Evolutionary conservation across 2,329 filamentous ascomycete species (phyloP), one percentile per base, ranked within the genome.

Genomic region (Aspergillus neotritici): DNA sequence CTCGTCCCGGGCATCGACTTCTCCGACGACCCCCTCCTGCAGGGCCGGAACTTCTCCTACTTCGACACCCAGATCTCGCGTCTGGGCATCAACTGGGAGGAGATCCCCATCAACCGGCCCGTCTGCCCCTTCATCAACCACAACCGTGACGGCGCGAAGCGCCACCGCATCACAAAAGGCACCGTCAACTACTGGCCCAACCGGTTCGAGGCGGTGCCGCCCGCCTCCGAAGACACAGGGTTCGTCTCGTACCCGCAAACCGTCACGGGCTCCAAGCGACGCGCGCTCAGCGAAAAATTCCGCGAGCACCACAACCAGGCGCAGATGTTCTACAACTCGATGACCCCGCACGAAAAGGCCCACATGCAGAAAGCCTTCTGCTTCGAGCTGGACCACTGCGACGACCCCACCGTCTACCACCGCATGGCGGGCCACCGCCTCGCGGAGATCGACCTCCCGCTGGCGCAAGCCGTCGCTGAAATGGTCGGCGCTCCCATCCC

Each of bases 111-210:
- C 60, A 90, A 90, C 65, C 76, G 79, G 10, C 85, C 86, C 0
- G 75, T 87, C 0, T 87, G 83, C 49, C 84, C 84, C 0, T 81
- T 86, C 30, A 81, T 87, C 76, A 87, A 84, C 66, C 77, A 85
- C 58, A 84, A 88, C 66, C 80, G 86, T 0, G 87, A 93, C 45
- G 86, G 87, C 3, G 76, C 78, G 5, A 77, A 82, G 66, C 77
- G 83, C 3, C 86, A 91, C 63, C 82, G 76, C 3, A 89, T 93
- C 51, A 79, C 77, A 15, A 84, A 82, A 58, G 83, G 86, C 36
- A 82, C 75, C 0, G 79, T 85, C 52, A 89, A 89, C 67, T 89
- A 89, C 67, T 89, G 82, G 82, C 86, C 86, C 1, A 89, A 89
- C 66, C 77, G 85, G 2, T 82, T 79, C 56, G 75, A 78, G 1